Evolutionary conservation across 495 filamentous ascomycete genomes (phyloP).

Genomic region (Daldinia childiae): DNA sequence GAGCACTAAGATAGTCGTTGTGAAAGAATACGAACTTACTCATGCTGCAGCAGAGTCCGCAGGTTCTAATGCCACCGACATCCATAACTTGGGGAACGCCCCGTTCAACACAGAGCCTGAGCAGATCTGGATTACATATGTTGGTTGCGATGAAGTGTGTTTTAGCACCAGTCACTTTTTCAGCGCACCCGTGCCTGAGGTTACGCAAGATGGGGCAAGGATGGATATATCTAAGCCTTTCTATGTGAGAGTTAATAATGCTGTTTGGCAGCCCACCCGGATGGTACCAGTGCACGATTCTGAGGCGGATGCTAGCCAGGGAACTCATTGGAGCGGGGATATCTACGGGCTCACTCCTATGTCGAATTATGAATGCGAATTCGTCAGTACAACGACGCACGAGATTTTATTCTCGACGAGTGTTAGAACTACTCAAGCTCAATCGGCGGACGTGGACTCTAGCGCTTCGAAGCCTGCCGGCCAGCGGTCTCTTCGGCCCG

Average conservation of each 20-base stretch:
- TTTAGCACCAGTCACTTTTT: conserved; percentile 80
- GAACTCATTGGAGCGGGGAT: conserved; percentile 76
- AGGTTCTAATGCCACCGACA: conserved; percentile 78
- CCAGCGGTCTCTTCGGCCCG: conserved; percentile 73
- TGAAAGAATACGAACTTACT: conserved; percentile 90
- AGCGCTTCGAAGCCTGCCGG: conserved; percentile 54
- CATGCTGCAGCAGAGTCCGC: conserved; percentile 77
- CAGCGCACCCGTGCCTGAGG: conserved; percentile 47
- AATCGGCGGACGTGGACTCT: conserved; percentile 67
- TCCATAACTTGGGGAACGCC: conserved; percentile 80
- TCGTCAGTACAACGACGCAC: conserved; percentile 77
- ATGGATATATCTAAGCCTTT: conserved; percentile 78
- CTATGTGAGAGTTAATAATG: conserved; percentile 87
- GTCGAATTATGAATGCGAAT: conserved; percentile 86
- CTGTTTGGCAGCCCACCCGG: conserved; percentile 84
- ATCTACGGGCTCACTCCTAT: conserved; percentile 88
- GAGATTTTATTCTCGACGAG: conserved; percentile 78
- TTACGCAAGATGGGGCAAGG: conserved; percentile 53
- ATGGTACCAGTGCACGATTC: conserved; percentile 69
- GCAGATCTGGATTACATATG: conserved; percentile 86
- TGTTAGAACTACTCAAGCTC: conserved; percentile 79
- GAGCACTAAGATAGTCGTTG: conserved; percentile 91
- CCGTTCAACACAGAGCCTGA: conserved; percentile 75
- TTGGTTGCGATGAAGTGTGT: conserved; percentile 81
- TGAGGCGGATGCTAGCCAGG: conserved; percentile 56